Evolutionary conservation across 1,284 basidiomycete species (phyloP), one percentile per base, ranked within the genome.

Genomic region (Mycosarcoma maydis): DNA sequence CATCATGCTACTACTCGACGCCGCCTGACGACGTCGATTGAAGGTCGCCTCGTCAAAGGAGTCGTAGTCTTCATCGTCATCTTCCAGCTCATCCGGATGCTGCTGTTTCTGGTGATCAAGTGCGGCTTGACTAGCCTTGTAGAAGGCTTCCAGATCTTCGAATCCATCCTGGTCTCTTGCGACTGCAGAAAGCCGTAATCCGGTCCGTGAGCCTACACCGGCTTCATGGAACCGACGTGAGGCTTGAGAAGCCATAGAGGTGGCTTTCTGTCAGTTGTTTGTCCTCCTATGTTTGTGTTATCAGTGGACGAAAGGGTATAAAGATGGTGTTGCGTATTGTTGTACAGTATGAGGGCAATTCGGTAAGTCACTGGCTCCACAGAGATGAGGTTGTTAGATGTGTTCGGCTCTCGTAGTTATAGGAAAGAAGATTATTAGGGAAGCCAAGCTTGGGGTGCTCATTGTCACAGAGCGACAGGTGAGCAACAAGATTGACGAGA

Each of bases 141-240:
- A 75, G 55, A 79, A 81, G 14, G 71, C 78, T 30, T 80, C 76
- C 16, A 79, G 53, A 30, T 78, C 70, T 10, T 76, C 72, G 43
- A 77, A 55, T 10, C 92, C 94, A 77, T 92, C 90, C 14, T 89
- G 89, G 71, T 88, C 88, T n/a, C 75, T 56, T 5, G 44, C 59
- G 1, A 73, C 56, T 5, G 57, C 50, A 0, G 76, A 70, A 13
- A 78, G 73, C 11, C 72, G 67, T 17, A 82, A 65, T 22, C 80
- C 80, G 17, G 80, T 81, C 17, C 80, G 72, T 20, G 77, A 71
- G 9, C 80, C 80, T 4, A 79, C 70, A 10, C 77, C 77, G 10
- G 71, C 59, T 41, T 76, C 77, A 30, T 80, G 76, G 56, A 74
- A 81, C 32, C 77, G 68, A 8, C 75, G 73, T 20, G 72, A 65